Conservation (phyloP, 495 filamentous ascomycete genomes). For the Paragyromitra xinjiangensis region DNA sequence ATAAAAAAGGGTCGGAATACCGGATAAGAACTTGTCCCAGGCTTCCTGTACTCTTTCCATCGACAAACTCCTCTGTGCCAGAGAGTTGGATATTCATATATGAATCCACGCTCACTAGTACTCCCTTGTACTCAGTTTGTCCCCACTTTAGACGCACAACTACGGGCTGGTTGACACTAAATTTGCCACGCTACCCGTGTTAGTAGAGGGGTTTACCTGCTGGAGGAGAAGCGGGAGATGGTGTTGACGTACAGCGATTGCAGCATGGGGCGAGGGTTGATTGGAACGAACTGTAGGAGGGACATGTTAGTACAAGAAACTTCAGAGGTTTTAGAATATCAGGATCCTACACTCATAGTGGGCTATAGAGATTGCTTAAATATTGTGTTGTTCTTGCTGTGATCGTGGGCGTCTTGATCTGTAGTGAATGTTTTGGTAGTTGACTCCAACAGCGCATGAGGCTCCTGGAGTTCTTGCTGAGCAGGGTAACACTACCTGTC, state of each 20-base stretch:
- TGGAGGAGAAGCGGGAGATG: slow-evolving; percentile 15
- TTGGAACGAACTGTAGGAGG: slow-evolving; percentile 70
- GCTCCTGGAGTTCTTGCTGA: slow-evolving; percentile 5
- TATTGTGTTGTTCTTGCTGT: slow-evolving; percentile 10
- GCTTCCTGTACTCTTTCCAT: slow-evolving; percentile 81
- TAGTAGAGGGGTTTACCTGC: slow-evolving; percentile 13
- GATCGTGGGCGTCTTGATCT: background rate
- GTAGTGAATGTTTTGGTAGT: slow-evolving; percentile 25
- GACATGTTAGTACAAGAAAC: slow-evolving; percentile 15
- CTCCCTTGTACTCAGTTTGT: slow-evolving; percentile 93
- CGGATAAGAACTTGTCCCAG: slow-evolving; percentile 92
- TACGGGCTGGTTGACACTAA: slow-evolving; percentile 85
- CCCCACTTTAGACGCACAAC: slow-evolving; percentile 96
- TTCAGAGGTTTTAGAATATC: background rate
- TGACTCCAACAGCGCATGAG: slow-evolving; percentile 33
- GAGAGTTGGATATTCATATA: slow-evolving; percentile 98
- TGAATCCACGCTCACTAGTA: slow-evolving; percentile 88
- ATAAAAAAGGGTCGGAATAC: slow-evolving; percentile 61
- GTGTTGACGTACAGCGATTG: slow-evolving; percentile 75
- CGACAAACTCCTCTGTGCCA: slow-evolving; percentile 88
- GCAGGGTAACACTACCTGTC: slow-evolving; percentile 35
- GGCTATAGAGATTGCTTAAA: slow-evolving; percentile 2
- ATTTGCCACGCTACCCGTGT: slow-evolving; percentile 21
- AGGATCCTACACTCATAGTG: slow-evolving; percentile 54
- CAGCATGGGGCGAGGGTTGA: slow-evolving; percentile 91